Conservation (phyloP, 2,329 filamentous ascomycete species). For the Biscogniauxia mediterranea region DNA sequence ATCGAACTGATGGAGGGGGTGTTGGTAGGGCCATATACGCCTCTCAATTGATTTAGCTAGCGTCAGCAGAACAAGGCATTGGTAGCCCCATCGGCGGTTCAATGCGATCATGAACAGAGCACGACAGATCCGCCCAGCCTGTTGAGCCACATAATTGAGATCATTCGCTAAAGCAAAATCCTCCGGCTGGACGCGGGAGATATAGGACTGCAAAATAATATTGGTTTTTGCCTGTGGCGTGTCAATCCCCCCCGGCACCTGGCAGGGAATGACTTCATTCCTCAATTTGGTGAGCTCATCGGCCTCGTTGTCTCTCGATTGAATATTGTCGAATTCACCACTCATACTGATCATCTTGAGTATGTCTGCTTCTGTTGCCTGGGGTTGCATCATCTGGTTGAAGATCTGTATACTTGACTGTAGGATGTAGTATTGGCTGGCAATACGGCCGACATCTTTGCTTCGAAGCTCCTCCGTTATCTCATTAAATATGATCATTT, state of each 20-base stretch:
- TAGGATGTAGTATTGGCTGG: constrained; percentile 94
- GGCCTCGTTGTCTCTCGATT: constrained; percentile 84
- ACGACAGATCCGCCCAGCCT: constrained; percentile 89
- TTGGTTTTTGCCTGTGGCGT: constrained; percentile 89
- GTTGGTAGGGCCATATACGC: constrained; percentile 90
- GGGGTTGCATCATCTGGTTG: constrained; percentile 88
- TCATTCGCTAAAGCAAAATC: constrained; percentile 94
- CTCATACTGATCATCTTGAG: constrained; percentile 97
- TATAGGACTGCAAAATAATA: constrained; percentile 89
- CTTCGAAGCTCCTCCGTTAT: constrained; percentile 86
- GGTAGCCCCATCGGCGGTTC: constrained; percentile 92
- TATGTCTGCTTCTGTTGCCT: constrained; percentile 85
- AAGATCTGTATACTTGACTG: constrained; percentile 95
- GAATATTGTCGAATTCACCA: constrained; percentile 96
- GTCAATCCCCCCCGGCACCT: constrained; percentile 71
- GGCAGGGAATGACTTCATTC: constrained; percentile 70
- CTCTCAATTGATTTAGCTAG: constrained; percentile 97
- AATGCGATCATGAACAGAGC: constrained; percentile 97
- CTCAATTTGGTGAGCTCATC: constrained; percentile 79
- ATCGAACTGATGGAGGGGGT: constrained; percentile 94
- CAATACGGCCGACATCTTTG: constrained; percentile 94
- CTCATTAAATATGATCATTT: constrained; percentile 99
- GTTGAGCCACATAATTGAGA: constrained; percentile 91
- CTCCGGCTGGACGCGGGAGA: constrained; percentile 81
- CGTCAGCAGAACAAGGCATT: constrained; percentile 86